Base-by-base conservation (phyloP, 192 early-diverging fungal species). In the Coemansia biformis region DNA sequence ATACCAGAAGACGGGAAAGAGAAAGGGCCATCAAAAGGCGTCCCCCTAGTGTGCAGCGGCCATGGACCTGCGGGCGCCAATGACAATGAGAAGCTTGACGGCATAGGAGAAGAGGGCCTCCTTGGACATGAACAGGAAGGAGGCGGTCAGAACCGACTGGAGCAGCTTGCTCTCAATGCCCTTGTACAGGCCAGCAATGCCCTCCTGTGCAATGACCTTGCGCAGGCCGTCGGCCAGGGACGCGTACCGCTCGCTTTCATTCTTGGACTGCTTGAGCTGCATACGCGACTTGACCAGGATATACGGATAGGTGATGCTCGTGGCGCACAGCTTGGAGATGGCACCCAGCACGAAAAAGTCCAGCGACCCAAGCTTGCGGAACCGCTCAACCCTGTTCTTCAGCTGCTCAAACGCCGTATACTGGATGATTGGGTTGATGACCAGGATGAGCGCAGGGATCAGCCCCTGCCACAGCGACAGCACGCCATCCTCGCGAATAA, bases 361-460 rank as follows among this genome's bases (percentile, higher is more conserved):
- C 28, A 92, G 66, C 57, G 81, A 84, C 16, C 79, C 78, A 15
- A 96, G 80, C 32, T 68, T 75, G 59, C 85, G 81, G 24, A 78
- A 48, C 32, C 84, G 71, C 44, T 82, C 75, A 7, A 79, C 46
- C 18, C 59, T 66, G 37, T 75, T 78, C 81, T 90, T 91, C 49
- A 96, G 56, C 72, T 90, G 87, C 78, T 99, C 96, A 81, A 96
- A 99, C 7, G 86, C 88, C 7, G 96, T 98, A 77, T 96, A 99
- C 79, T 99, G 96, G 70, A 99, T 99, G 46, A 99, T 93, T 35
- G 96, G 96, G 78, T 99, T 99, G 78, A 90, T 92, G 38, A 99
- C 96, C 68, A 99, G 78, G 46, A 99, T 89, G 57, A 99, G 79
- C 36, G 96, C 96, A 28, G 96, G 93, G 28, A 86, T 65, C 23